Percentiles rank a stretch among this genome's conserved stretches.
Conservation (phyloP, 768 basidiomycete species). For the Ramaria rubella region DNA sequence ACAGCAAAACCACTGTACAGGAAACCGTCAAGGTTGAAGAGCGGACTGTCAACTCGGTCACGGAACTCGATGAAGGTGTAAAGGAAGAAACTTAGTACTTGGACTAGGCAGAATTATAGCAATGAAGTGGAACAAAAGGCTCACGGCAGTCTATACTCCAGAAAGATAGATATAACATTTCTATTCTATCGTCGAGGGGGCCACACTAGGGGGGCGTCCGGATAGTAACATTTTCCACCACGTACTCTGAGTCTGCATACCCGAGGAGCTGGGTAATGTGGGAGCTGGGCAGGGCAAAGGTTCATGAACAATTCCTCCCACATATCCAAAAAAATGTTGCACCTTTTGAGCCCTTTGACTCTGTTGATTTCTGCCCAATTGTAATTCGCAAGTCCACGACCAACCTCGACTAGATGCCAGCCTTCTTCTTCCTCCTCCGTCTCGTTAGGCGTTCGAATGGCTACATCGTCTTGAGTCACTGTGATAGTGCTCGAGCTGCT, state of each 20-base stretch:
- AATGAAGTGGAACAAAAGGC: neutral
- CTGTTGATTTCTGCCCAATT: conserved; percentile 87
- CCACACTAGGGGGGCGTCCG: conserved; percentile 40
- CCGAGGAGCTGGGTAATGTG: conserved; percentile 75
- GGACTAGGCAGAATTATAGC: too few relatives aligned
- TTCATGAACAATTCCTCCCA: neutral
- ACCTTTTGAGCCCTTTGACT: conserved; percentile 92
- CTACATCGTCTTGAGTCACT: conserved; percentile 21
- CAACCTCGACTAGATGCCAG: conserved; percentile 83
- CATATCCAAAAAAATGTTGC: conserved; percentile 18
- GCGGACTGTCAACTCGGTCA: neutral
- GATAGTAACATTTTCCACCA: conserved; percentile 92
- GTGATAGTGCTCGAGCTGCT: conserved; percentile 15
- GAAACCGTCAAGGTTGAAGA: neutral
- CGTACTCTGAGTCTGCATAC: conserved; percentile 95
- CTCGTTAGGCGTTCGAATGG: conserved; percentile 16
- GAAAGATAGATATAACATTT: neutral
- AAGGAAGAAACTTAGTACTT: too few relatives aligned
- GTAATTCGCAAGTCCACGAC: conserved; percentile 91
- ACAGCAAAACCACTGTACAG: neutral
- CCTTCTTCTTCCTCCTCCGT: conserved; percentile 36
- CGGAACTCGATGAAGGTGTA: neutral
- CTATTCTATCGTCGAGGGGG: neutral
- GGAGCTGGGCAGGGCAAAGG: conserved; percentile 46
- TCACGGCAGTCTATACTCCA: neutral